Conservation (phyloP, 2,329 filamentous ascomycete species). For the Daldinia eschscholtzii region DNA sequence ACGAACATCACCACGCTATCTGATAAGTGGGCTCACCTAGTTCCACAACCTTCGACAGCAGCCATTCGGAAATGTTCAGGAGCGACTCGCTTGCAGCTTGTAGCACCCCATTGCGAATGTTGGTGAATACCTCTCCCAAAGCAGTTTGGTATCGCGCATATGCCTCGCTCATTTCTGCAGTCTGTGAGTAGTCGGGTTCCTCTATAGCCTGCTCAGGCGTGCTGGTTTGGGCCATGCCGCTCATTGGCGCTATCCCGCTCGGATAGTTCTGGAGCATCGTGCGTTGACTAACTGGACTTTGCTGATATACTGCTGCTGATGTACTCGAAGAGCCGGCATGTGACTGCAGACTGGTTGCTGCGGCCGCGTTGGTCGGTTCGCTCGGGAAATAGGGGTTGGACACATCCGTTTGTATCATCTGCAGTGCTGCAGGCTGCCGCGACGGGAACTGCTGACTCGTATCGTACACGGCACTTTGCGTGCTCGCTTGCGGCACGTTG, state of each 20-base stretch:
- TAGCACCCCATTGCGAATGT: conserved; percentile 69
- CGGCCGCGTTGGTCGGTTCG: conserved; percentile 73
- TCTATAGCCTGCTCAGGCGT: conserved; percentile 65
- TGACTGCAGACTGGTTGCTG: conserved; percentile 66
- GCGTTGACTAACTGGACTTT: conserved; percentile 66
- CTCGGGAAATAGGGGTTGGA: conserved; percentile 81
- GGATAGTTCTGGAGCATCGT: conserved; percentile 69
- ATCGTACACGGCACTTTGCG: conserved; percentile 78
- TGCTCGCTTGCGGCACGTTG: conserved; percentile 74
- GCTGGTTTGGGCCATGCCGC: conserved; percentile 59
- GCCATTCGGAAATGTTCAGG: conserved; percentile 66
- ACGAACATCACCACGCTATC: conserved; percentile 26
- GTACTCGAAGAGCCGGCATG: conserved; percentile 63
- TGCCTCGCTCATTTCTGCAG: conserved; percentile 72
- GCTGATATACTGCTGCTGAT: conserved; percentile 74
- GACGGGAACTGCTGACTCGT: conserved; percentile 79
- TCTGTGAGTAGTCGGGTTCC: conserved; percentile 69
- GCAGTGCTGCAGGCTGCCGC: conserved; percentile 81
- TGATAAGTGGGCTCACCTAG: conserved; percentile 60
- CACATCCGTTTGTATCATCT: conserved; percentile 76
- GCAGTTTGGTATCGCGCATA: conserved; percentile 75
- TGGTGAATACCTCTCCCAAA: conserved; percentile 77
- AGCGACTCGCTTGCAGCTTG: conserved; percentile 66
- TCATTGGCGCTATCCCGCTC: conserved; percentile 61
- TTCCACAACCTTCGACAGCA: conserved; percentile 67